These are phyloP conservation scores for Aphanomyces cochlioides DNA, from an alignment of 352 stramenopile species.

Conservation along the genomic window DNA sequence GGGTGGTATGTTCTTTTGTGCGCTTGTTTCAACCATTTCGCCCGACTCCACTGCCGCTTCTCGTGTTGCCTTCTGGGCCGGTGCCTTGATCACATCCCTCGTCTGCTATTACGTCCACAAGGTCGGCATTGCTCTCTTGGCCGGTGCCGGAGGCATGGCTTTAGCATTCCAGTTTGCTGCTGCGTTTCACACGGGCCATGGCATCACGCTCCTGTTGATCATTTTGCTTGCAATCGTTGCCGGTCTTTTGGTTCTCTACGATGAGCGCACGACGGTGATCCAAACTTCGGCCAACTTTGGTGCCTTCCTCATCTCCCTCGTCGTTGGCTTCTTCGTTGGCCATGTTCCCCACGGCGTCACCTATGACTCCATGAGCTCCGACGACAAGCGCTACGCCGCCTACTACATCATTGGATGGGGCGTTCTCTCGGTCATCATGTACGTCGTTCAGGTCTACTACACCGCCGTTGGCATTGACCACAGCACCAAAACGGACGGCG, in stretches of 20 bases:
- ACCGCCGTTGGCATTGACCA: slow-evolving; percentile 44
- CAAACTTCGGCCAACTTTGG: slow-evolving; percentile 55
- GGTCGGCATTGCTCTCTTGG: slow-evolving; percentile 43
- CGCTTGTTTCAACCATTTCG: slow-evolving; percentile 33
- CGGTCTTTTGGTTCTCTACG: slow-evolving; percentile 48
- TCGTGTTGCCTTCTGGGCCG: slow-evolving; percentile 41
- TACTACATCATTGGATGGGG: slow-evolving; percentile 53
- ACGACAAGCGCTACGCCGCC: slow-evolving; percentile 56
- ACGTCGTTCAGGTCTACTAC: slow-evolving; percentile 47
- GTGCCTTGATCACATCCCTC: slow-evolving; percentile 35
- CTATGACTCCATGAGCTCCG: slow-evolving; percentile 43
- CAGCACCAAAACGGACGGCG: slow-evolving; percentile 21
- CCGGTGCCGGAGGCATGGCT: slow-evolving; percentile 38
- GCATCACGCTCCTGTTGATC: slow-evolving; percentile 40
- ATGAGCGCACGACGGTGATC: slow-evolving; percentile 54
- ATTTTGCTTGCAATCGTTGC: slow-evolving; percentile 43
- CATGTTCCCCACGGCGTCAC: slow-evolving; percentile 56
- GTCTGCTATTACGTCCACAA: slow-evolving; percentile 44
- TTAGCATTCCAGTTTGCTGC: slow-evolving; percentile 37
- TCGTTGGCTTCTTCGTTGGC: slow-evolving; percentile 62
- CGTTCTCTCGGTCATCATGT: slow-evolving; percentile 46
- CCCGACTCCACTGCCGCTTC: slow-evolving; percentile 1
- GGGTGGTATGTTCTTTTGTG: slow-evolving; percentile 53
- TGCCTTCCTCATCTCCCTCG: slow-evolving; percentile 46
- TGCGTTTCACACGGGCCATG: slow-evolving; percentile 1